Conservation (phyloP, 768 basidiomycete genomes). For the Tricholoma flavovirens region DNA sequence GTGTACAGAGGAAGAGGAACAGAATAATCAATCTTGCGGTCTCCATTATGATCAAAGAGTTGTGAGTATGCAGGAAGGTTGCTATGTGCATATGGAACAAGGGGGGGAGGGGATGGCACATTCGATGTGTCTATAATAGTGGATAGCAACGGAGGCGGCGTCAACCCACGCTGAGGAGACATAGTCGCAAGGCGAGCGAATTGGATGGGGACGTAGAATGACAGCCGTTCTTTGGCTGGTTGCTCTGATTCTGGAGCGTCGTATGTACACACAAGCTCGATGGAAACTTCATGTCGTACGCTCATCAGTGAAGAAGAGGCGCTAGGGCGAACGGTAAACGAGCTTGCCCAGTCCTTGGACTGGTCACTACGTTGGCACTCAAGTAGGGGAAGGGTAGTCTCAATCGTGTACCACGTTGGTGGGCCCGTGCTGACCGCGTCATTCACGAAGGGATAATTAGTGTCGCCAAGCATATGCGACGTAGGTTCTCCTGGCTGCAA, state of each 20-base stretch:
- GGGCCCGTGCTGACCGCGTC: conserved; percentile 26
- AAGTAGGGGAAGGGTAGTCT: conserved; percentile 47
- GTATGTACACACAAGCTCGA: conserved; percentile 56
- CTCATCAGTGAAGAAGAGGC: conserved; percentile 49
- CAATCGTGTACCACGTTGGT: conserved; percentile 55
- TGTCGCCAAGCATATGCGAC: conserved; percentile 40
- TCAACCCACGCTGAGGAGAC: conserved; percentile 9
- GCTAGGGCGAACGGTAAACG: conserved; percentile 38
- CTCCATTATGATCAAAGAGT: conserved; percentile 69
- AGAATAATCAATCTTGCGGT: conserved; percentile 62
- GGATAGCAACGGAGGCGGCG: conserved; percentile 9
- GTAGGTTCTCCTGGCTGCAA: conserved; percentile 43
- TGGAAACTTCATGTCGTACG: conserved; percentile 46
- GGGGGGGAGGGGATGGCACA: conserved; percentile 11
- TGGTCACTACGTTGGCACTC: conserved; percentile 20
- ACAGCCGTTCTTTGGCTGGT: conserved; percentile 28
- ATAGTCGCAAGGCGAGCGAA: conserved; percentile 40
- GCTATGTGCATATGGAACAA: conserved; percentile 18
- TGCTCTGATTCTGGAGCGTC: conserved; percentile 33
- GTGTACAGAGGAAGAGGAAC: conserved; percentile 62
- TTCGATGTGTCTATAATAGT: conserved; percentile 5
- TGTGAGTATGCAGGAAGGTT: conserved; percentile 72
- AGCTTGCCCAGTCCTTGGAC: conserved; percentile 33
- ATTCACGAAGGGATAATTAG: conserved; percentile 44
- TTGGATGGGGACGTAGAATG: conserved; percentile 44